Evolutionary conservation across 768 basidiomycete genomes (phyloP), one percentile per base, ranked within the genome.

Genomic region (Mrakia frigida): DNA sequence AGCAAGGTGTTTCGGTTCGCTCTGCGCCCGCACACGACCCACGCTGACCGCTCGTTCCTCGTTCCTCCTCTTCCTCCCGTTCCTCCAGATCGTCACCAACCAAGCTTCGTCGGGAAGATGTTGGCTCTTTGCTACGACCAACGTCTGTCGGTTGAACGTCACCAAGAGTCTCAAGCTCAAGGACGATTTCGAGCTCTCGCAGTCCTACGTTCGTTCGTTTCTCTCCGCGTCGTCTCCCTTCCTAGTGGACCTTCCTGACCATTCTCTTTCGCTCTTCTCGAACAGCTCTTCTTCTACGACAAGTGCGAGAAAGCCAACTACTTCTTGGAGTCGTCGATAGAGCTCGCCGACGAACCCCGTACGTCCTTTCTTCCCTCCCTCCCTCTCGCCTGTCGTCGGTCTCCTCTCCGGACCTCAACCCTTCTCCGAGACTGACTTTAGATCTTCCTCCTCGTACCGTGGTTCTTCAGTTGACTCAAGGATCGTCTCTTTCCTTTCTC

Each of bases 271-370:
- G 11, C 14, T 9, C 16, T 50, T 41, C 39, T 50, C n/a, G n/a
- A n/a, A 50, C 46, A 50, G 46, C 39, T 74, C 5, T 74, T 65
- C 41, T 74, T 74, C 46, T 96, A 91, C 87, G 95, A 98, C 84
- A 94, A 95, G 84, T 88, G 98, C 70, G 93, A 95, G 86, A 97
- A 86, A 84, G 85, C 90, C 67, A 94, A 95, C 85, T 94, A 92
- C 84, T 96, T 91, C 83, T 90, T 97, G 25, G 95, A 97, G 84
- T 87, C 91, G 56, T 88, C 91, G 68, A 92, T 98, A 79, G 86
- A 96, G 83, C 87, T 91, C 74, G 89, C 90, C 0, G 89, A 92
- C 79, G 87, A 89, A 56, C 90, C 92, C 0, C 84, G 95, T 70
- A 94, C 13, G 86, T 94, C 28, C 85, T 96, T 72, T 87, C 85